These are phyloP conservation scores for Paracamarosporium sp. DNA, from an alignment of 2,329 filamentous ascomycete species.

Conservation along the genomic window DNA sequence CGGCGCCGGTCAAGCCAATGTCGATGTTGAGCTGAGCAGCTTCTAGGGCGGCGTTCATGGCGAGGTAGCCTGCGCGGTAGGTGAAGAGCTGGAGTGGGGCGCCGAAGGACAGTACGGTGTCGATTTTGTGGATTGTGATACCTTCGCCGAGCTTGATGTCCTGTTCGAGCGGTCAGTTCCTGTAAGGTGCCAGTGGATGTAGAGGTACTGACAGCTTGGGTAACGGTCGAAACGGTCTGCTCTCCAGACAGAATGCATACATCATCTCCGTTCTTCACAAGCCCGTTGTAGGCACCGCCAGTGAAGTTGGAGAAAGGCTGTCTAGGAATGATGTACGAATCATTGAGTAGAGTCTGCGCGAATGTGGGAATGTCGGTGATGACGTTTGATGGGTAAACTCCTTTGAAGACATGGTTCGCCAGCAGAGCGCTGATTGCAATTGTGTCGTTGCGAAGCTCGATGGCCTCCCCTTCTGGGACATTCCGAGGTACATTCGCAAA, in stretches of 20 bases:
- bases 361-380: slow-evolving; percentile 51
- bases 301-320: slow-evolving; percentile 63
- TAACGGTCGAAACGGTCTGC: slow-evolving; percentile 56
- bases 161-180: slow-evolving; percentile 8
- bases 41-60: slow-evolving; percentile 30
- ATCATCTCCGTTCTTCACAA: slow-evolving; percentile 47
- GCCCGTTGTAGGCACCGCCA: slow-evolving; percentile 63
- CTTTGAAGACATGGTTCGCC: slow-evolving; percentile 64
- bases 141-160: slow-evolving; percentile 33
- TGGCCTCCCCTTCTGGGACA: slow-evolving; percentile 31
- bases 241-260: slow-evolving; percentile 60
- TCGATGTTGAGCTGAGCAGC: slow-evolving; percentile 27
- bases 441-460: slow-evolving; percentile 41
- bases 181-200: background rate
- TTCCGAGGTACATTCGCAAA: slow-evolving; percentile 37
- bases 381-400: slow-evolving; percentile 50
- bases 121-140: slow-evolving; percentile 35
- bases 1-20: slow-evolving; percentile 23
- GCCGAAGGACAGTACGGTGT: slow-evolving; percentile 33
- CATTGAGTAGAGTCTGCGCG: slow-evolving; percentile 56
- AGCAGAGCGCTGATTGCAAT: slow-evolving; percentile 54
- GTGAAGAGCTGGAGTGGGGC: slow-evolving; percentile 36
- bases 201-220: slow-evolving; percentile 50
- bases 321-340: slow-evolving; percentile 42
- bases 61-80: slow-evolving; percentile 30